Conservation (phyloP, 2,329 filamentous ascomycete species). For the Stachybotrys chartarum region DNA sequence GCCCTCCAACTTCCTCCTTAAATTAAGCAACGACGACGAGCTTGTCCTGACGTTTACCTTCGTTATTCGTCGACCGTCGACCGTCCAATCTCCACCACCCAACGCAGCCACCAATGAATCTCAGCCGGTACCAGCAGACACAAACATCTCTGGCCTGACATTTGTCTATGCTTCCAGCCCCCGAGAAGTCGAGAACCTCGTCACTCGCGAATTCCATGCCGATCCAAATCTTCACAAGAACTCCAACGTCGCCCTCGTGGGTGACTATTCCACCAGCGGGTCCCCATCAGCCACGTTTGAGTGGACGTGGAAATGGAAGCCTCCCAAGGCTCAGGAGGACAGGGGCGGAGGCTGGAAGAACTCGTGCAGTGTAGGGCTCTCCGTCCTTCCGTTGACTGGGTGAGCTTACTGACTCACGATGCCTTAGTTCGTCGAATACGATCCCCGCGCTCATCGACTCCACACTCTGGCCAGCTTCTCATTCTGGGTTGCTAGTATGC, state of each 20-base stretch:
- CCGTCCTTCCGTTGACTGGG: background rate
- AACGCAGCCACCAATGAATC: slow-evolving; percentile 41
- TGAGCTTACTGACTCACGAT: slow-evolving; percentile 14
- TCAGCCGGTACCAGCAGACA: slow-evolving; percentile 50
- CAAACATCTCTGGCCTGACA: slow-evolving; percentile 79
- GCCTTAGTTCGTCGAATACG: slow-evolving; percentile 84
- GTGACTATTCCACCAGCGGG: slow-evolving; percentile 81
- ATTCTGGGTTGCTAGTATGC: slow-evolving; percentile 84
- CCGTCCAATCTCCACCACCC: slow-evolving; percentile 23
- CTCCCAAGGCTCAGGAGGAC: slow-evolving; percentile 75
- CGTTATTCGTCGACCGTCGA: slow-evolving; percentile 53
- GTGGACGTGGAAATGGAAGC: slow-evolving; percentile 96
- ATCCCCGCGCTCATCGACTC: slow-evolving; percentile 82
- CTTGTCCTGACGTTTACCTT: slow-evolving; percentile 92
- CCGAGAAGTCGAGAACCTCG: slow-evolving; percentile 84
- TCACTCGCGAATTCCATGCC: slow-evolving; percentile 92
- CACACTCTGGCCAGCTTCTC: slow-evolving; percentile 87
- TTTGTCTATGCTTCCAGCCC: slow-evolving; percentile 83
- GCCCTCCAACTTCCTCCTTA: slow-evolving; percentile 71
- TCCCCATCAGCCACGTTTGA: slow-evolving; percentile 79
- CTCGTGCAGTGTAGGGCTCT: slow-evolving; percentile 67
- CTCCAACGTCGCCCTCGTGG: slow-evolving; percentile 89
- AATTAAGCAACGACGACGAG: slow-evolving; percentile 85
- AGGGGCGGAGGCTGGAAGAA: slow-evolving; percentile 90
- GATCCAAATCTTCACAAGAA: slow-evolving; percentile 98